Evolutionary conservation across 495 filamentous ascomycete genomes (phyloP).

Genomic region (Apiosordaria backusii): DNA sequence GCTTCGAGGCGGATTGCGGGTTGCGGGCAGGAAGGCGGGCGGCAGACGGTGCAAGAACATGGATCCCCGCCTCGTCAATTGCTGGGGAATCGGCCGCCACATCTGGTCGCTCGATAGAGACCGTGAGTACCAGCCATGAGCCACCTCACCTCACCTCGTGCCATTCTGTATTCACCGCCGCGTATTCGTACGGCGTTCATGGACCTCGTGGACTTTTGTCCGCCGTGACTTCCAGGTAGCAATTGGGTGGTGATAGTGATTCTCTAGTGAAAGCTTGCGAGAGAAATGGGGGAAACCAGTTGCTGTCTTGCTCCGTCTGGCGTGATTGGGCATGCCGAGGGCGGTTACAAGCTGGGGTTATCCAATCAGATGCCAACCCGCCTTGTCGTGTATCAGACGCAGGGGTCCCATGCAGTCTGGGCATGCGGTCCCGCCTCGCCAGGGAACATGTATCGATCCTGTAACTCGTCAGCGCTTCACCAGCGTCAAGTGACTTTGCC

Average conservation of each 20-base stretch:
- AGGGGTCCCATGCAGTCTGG: conserved; percentile 16
- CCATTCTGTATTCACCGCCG: background rate
- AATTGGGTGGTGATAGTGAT: background rate
- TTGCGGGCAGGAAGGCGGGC: background rate
- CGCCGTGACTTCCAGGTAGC: background rate
- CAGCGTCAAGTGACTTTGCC: conserved; percentile 27
- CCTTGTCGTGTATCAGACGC: conserved; percentile 21
- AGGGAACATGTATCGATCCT: conserved; percentile 26
- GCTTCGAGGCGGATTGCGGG: background rate
- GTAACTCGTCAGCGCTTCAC: conserved; percentile 32
- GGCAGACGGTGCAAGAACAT: conserved; percentile 9
- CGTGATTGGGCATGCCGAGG: conserved; percentile 43
- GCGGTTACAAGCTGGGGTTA: conserved; percentile 37
- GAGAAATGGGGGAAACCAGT: conserved; percentile 20
- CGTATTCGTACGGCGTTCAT: background rate
- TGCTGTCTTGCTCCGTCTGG: conserved; percentile 20
- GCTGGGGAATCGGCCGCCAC: conserved; percentile 1
- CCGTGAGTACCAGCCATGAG: background rate
- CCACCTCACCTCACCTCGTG: background rate
- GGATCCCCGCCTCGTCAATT: conserved; percentile 1
- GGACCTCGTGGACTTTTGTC: background rate
- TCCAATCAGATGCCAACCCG: conserved; percentile 37
- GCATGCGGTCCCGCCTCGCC: conserved; percentile 6
- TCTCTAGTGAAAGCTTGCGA: conserved; percentile 15
- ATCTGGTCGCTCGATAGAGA: conserved; percentile 4